A percentile compares a stretch with the other conserved stretches of the same genome.
These are phyloP conservation scores for Eucalyptus caleyi DNA, from an alignment of 345 rosid species.

Conservation along the genomic window DNA sequence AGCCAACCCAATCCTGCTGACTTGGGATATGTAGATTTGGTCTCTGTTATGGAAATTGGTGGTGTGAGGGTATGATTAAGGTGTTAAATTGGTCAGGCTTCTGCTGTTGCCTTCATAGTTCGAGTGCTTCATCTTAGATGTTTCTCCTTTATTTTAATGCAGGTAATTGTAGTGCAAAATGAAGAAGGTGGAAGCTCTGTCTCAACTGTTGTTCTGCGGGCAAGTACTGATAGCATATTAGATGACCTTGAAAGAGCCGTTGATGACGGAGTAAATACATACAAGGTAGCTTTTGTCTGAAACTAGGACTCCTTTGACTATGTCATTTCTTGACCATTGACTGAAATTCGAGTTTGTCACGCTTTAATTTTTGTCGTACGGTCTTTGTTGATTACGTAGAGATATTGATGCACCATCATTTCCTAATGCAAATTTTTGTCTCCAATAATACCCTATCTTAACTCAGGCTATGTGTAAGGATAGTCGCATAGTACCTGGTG, in stretches of 20 bases:
- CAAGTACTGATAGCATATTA: constrained; percentile 90
- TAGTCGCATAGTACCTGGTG: constrained; percentile 88
- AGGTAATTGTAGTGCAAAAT: constrained; percentile 83
- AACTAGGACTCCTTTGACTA: not conserved
- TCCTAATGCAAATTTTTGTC: not conserved
- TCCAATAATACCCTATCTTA: not conserved
- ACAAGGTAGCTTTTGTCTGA: constrained; percentile 46
- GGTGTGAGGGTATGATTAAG: constrained; percentile 72
- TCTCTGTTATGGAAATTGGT: constrained; percentile 96
- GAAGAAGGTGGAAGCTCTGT: constrained; percentile 94
- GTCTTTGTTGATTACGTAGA: not conserved
- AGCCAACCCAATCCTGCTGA: constrained; percentile 82
- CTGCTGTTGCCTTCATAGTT: not conserved
- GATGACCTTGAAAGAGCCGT: constrained; percentile 99
- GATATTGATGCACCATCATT: not conserved
- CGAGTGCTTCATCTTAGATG: not conserved
- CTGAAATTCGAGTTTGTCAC: not conserved
- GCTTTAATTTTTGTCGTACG: not conserved
- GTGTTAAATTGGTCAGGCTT: not conserved
- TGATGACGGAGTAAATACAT: constrained; percentile 98
- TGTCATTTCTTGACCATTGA: not conserved
- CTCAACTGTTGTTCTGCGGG: constrained; percentile 81
- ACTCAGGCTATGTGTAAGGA: constrained; percentile 96
- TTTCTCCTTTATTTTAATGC: not conserved
- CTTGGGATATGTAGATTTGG: constrained; percentile 79